Conservation (phyloP, 352 stramenopile species). For the Phytophthora idaei region DNA sequence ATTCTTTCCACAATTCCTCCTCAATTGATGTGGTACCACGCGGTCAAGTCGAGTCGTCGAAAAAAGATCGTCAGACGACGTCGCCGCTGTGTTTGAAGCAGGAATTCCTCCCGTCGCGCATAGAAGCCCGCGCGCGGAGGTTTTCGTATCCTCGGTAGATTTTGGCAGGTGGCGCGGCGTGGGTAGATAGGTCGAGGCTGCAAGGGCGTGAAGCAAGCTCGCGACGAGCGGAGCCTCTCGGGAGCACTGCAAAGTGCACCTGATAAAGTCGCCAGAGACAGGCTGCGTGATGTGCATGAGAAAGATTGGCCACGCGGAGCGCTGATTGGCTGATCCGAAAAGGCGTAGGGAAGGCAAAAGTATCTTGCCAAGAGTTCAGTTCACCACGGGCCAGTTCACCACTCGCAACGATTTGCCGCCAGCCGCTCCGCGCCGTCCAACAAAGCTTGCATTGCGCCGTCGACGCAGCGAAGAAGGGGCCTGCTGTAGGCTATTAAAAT, state of each 20-base stretch:
- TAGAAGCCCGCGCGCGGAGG: background rate
- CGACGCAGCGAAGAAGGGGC: no score
- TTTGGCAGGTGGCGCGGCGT: constrained; percentile 25
- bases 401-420: constrained; percentile 17
- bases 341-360: constrained; percentile 31
- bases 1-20: constrained; percentile 36
- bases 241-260: constrained; percentile 20
- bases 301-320: constrained; percentile 15
- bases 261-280: constrained; percentile 35
- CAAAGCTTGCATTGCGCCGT: background rate
- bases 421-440: constrained; percentile 1
- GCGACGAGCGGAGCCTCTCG: constrained; percentile 13
- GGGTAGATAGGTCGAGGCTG: constrained; percentile 12
- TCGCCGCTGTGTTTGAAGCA: constrained; percentile 22
- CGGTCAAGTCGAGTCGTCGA: constrained; percentile 15
- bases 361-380: constrained; percentile 39
- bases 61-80: constrained; percentile 19
- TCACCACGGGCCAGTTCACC: constrained; percentile 12
- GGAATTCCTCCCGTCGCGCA: constrained; percentile 11
- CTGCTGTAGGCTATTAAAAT: no score
- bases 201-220: background rate
- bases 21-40: constrained; percentile 34
- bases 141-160: constrained; percentile 16
- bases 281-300: constrained; percentile 20
- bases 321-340: constrained; percentile 32